Evolutionary conservation across 2,329 filamentous ascomycete species (phyloP), one percentile per base, ranked within the genome.

Genomic region (Venturia nashicola): DNA sequence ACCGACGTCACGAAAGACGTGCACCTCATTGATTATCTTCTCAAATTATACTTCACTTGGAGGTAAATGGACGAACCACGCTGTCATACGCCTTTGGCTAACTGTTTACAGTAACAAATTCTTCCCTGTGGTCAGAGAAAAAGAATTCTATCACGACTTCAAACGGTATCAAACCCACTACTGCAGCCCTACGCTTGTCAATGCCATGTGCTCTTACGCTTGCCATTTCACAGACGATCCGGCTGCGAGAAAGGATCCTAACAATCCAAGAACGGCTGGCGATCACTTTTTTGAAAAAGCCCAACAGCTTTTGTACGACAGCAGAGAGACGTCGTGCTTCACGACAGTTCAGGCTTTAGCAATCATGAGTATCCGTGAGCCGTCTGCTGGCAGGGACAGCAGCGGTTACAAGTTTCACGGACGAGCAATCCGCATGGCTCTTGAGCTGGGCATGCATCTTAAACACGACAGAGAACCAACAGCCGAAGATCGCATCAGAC

Each of bases 231-330:
- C 87, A 1, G 84, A 81, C 61, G 82, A 85, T 42, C 82, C 83
- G 20, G 81, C 80, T 69, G 87, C 86, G 11, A 82, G 86, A 48
- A 82, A 80, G n/a, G 80, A 86, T 65, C 81, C 84, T 0, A 76
- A 78, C 68, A 82, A 89, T 69, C 80, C 85, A 3, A 81, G 82
- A 65, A 85, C 86, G 0, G 86, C 87, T 0, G 88, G 88, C 4
- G 85, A 91, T 67, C 84, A 89, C 70, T 91, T 90, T 74, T 91
- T 90, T 72, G 83, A 83, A 61, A 87, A 91, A 72, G 82, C 85
- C 7, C 80, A 82, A 66, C 78, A 85, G 11, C 76, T 90, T 0
- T 78, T 89, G 36, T 77, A 82, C 64, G 76, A 82, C 62, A 72
- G 75, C 44, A 76, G 88, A 65, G 42, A 40, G 36, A 82, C 84